A percentile compares a stretch with the other conserved stretches of the same genome.
Evolutionary conservation across 2,329 filamentous ascomycete species (phyloP).

Genomic region (Exophiala mesophila): DNA sequence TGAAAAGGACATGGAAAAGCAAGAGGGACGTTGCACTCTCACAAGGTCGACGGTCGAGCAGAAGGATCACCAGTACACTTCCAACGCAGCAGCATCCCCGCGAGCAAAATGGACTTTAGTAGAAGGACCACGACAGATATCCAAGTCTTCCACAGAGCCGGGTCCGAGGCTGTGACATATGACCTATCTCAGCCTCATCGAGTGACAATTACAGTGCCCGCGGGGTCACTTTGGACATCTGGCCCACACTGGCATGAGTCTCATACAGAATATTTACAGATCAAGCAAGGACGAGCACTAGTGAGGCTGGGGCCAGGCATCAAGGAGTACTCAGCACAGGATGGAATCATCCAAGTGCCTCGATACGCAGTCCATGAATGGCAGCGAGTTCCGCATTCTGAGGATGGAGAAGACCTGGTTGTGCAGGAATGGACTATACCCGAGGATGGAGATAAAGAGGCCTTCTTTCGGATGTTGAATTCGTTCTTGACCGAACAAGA

Average conservation of each 20-base stretch:
- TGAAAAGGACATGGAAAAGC: no score
- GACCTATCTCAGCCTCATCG: conserved; percentile 36
- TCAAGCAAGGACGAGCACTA: conserved; percentile 37
- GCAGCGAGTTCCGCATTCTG: conserved; percentile 31
- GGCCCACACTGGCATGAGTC: conserved; percentile 48
- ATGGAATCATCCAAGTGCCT: conserved; percentile 30
- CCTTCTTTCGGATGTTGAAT: conserved; percentile 51
- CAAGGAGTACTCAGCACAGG: conserved; percentile 5
- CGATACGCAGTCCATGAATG: conserved; percentile 44
- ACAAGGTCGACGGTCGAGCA: no score
- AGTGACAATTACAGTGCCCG: conserved; percentile 43
- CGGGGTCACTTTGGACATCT: conserved; percentile 44
- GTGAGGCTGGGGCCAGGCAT: conserved; percentile 12
- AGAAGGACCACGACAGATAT: conserved; percentile 7
- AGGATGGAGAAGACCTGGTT: conserved; percentile 33
- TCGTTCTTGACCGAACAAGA: conserved; percentile 19
- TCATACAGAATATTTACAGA: conserved; percentile 45
- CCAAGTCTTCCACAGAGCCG: conserved; percentile 7
- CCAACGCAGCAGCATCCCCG: no score
- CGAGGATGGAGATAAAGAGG: conserved; percentile 40
- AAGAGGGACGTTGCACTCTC: no score
- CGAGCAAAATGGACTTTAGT: conserved; percentile 12
- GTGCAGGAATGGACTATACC: conserved; percentile 48
- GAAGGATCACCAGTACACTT: no score
- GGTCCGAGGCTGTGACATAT: conserved; percentile 15